Conservation (phyloP, 1,284 basidiomycete species). For the Bondarzewia mesenterica region DNA sequence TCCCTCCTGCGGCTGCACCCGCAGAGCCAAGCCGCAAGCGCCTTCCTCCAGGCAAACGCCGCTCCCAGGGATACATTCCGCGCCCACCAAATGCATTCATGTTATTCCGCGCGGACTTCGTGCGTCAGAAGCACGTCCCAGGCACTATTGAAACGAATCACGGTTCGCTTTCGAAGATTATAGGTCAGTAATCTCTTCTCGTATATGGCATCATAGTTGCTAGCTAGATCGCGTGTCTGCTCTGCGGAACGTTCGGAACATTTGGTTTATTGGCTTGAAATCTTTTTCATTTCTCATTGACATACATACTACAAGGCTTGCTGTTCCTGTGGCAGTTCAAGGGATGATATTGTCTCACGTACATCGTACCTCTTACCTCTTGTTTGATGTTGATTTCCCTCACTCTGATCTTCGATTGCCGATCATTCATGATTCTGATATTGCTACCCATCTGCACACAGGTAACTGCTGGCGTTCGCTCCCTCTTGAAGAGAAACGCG, state of each 20-base stretch:
- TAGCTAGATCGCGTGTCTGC: no score
- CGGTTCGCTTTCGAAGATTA: slow-evolving; percentile 67
- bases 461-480: slow-evolving; percentile 64
- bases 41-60: slow-evolving; percentile 46
- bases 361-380: no score
- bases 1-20: slow-evolving; percentile 23
- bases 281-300: no score
- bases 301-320: no score
- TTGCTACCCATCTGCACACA: slow-evolving; percentile 18
- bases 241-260: no score
- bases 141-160: slow-evolving; percentile 80
- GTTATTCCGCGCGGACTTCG: slow-evolving; percentile 86
- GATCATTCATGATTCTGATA: not conserved
- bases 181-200: slow-evolving; percentile 34
- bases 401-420: not conserved
- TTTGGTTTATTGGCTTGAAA: no score
- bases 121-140: slow-evolving; percentile 73
- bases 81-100: slow-evolving; percentile 92
- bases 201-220: no score
- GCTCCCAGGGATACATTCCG: slow-evolving; percentile 70
- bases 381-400: not conserved
- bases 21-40: slow-evolving; percentile 30
- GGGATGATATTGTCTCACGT: no score
- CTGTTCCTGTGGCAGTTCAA: not conserved
- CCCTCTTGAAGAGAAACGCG: slow-evolving; percentile 54